These are phyloP conservation scores for Colletotrichum theobromicola DNA, from an alignment of 2,329 filamentous ascomycete species.

Conservation along the genomic window DNA sequence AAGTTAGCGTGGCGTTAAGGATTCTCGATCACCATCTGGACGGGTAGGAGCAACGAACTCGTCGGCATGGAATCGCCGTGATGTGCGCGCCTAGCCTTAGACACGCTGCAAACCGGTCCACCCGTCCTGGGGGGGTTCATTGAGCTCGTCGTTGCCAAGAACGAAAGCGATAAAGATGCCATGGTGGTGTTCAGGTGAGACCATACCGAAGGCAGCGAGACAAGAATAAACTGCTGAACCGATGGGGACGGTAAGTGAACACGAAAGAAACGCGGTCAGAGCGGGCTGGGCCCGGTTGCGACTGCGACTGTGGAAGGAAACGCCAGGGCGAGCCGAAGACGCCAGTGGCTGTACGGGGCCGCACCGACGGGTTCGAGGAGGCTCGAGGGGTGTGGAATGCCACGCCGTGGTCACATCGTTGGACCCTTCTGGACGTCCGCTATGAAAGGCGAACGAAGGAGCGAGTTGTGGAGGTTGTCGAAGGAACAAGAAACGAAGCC, in stretches of 20 bases:
- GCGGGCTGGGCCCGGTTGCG: neutral
- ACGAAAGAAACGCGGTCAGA: slow-evolving; percentile 10
- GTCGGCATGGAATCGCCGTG: neutral
- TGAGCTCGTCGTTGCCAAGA: neutral
- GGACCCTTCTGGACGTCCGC: neutral
- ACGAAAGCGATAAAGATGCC: neutral
- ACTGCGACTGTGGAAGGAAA: neutral
- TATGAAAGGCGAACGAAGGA: neutral
- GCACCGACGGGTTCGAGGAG: slow-evolving; percentile 7
- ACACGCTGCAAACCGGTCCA: neutral
- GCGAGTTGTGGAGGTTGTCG: neutral
- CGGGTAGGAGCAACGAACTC: neutral
- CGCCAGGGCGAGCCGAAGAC: neutral
- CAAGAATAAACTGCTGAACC: neutral
- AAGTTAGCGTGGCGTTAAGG: neutral
- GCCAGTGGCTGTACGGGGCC: neutral
- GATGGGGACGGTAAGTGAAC: neutral
- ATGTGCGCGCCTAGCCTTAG: neutral
- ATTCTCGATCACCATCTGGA: neutral
- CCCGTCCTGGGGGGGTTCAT: neutral
- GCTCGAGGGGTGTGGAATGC: slow-evolving; percentile 9
- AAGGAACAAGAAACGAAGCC: neutral
- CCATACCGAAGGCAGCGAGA: slow-evolving; percentile 15
- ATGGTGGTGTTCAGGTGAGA: neutral
- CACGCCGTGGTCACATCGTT: neutral